These are phyloP conservation scores for Aquilaria yunnanensis DNA, from an alignment of 345 rosid species.

Conservation along the genomic window DNA sequence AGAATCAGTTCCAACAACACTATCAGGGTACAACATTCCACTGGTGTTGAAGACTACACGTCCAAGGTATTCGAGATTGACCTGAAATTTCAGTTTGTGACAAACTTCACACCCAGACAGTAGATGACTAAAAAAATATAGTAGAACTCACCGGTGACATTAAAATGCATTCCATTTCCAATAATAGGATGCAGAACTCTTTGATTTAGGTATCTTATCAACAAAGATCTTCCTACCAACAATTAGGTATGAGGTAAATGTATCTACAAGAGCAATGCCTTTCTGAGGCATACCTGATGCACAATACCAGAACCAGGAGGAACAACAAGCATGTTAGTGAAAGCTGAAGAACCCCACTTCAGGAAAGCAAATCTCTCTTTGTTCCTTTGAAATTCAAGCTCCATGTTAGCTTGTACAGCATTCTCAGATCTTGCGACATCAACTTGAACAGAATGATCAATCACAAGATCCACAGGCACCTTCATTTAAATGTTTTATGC, in stretches of 20 bases:
- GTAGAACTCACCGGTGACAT: not conserved
- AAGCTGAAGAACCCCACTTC: conserved; percentile 95
- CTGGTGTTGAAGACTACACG: conserved; percentile 89
- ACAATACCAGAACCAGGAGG: conserved; percentile 99
- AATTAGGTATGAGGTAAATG: no score
- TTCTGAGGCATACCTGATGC: conserved; percentile 69
- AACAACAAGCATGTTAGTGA: conserved; percentile 94
- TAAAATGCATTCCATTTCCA: not conserved
- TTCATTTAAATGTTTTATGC: conserved; percentile 19
- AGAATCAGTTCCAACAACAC: conserved; percentile 98
- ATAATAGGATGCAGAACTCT: no score
- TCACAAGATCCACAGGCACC: conserved; percentile 98
- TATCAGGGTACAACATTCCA: conserved; percentile 82
- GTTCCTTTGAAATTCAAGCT: conserved; percentile 92
- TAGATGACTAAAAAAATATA: not conserved
- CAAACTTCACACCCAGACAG: conserved; percentile 1
- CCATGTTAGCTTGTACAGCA: conserved; percentile 97
- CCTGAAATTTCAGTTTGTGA: conserved; percentile 45
- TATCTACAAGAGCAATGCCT: not conserved
- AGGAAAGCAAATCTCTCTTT: conserved; percentile 96
- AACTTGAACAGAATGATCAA: conserved; percentile 99
- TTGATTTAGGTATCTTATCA: no score
- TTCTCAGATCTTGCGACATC: conserved; percentile 94
- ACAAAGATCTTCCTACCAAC: no score
- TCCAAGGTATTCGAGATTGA: conserved; percentile 95